Evolutionary conservation across 2,329 filamentous ascomycete genomes (phyloP), one percentile per base, ranked within the genome.

Genomic region (Aspergillus alliaceus): DNA sequence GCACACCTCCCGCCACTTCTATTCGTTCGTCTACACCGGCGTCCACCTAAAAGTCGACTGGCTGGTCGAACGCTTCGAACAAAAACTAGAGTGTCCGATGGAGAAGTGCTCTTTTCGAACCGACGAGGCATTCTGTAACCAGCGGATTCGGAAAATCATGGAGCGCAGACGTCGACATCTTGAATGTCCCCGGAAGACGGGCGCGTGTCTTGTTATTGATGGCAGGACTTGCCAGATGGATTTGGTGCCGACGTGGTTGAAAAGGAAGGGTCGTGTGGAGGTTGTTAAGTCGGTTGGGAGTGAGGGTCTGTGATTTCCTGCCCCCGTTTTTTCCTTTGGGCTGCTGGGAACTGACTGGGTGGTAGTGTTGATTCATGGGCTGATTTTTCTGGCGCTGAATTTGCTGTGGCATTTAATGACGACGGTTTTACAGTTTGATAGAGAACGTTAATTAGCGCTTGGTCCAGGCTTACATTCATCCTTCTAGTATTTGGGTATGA

Each of bases 81-180:
- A 86, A 34, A 85, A 88, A 57, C 80, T 90, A 8, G 84, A 89
- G 62, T 88, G 86, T 63, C 88, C 87, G 4, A 85, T 84, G 69
- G 73, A 73, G 58, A 74, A 72, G 53, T 78, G 75, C 52, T 73
- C 71, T 2, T 73, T 79, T 44, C 69, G 71, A 7, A 78, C 75
- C 4, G 76, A 79, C 57, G 74, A 74, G 46, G 61, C 68, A 0
- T 79, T 79, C 54, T 79, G 76, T 56, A 75, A 72, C 39, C 59
- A 58, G n/a, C 67, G 72, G n/a, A 72, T 79, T 25, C 66, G 70
- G 6, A 60, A 60, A 3, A 77, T 78, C n/a, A 79, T 79, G 74
- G 69, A 74, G 56, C 70, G 69, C 48, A 64, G 76, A 31, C 70
- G 76, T 29, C 60, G 71, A 47, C 76, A 79, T 68, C 64, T 69